phyloP scores from a whole-genome alignment of 768 basidiomycete species.

The Leccinellum rugosiceps region DNA sequence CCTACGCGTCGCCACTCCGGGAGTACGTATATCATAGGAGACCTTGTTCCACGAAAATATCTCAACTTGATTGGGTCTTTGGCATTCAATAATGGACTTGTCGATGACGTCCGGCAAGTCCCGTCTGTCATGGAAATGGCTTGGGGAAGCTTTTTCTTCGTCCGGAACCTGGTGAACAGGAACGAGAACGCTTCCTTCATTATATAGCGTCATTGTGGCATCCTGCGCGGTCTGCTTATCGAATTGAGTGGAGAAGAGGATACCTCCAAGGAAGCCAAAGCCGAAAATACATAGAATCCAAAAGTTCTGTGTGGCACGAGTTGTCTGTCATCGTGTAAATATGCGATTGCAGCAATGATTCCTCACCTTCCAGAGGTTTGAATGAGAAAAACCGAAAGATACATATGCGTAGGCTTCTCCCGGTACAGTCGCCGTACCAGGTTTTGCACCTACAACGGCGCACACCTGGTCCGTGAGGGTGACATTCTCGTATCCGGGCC shows the following conservation, averaged over 20 bases:
- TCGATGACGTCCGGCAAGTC: background rate
- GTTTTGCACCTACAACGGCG: conserved; percentile 37
- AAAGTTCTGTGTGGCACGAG: conserved; percentile 26
- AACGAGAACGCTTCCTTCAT: background rate
- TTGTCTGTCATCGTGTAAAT: background rate
- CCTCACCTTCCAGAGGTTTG: conserved; percentile 37
- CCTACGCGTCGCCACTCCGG: conserved; percentile 35
- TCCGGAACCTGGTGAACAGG: conserved; percentile 6
- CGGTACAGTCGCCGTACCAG: conserved; percentile 38
- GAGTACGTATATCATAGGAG: conserved; percentile 56
- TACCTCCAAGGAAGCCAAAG: conserved; percentile 34
- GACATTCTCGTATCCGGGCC: conserved; percentile 34
- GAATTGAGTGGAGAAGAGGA: conserved; percentile 37
- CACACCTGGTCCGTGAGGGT: conserved; percentile 41
- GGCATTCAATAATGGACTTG: background rate
- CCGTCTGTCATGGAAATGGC: background rate
- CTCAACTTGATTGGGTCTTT: conserved; percentile 34
- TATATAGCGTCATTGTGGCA: conserved; percentile 30
- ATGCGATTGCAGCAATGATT: conserved; percentile 3
- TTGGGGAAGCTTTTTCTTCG: conserved; percentile 11
- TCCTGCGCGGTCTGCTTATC: conserved; percentile 28
- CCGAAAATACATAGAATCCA: conserved; percentile 48
- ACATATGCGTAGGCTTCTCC: conserved; percentile 41
- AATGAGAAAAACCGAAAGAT: conserved; percentile 27
- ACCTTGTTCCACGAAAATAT: conserved; percentile 79